A percentile compares a stretch with the other conserved stretches of the same genome.
Evolutionary conservation across 2,329 filamentous ascomycete genomes (phyloP).

Genomic region (Ilyonectria destructans): DNA sequence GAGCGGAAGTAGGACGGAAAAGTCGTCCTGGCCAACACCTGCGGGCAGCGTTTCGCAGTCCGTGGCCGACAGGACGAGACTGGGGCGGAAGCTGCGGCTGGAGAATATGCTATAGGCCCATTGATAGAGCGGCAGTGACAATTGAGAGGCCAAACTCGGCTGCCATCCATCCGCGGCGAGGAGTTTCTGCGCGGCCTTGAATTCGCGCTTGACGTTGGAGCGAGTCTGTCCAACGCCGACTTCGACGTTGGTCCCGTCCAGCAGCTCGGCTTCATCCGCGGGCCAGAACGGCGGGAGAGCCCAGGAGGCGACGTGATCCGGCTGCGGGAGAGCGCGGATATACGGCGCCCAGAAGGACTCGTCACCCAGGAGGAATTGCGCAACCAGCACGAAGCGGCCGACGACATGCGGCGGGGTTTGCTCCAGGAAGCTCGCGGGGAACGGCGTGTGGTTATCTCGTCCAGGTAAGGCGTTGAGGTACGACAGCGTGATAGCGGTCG

Average conservation of each 20-base stretch:
- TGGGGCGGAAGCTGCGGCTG: slow-evolving; percentile 76
- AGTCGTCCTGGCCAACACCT: slow-evolving; percentile 66
- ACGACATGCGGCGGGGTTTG: slow-evolving; percentile 71
- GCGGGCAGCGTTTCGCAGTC: slow-evolving; percentile 50
- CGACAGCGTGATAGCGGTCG: slow-evolving; percentile 70
- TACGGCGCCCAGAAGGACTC: slow-evolving; percentile 80
- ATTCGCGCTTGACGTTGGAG: slow-evolving; percentile 63
- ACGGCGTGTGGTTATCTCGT: slow-evolving; percentile 45
- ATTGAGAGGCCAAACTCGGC: slow-evolving; percentile 52
- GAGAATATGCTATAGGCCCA: slow-evolving; percentile 79
- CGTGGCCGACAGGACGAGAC: slow-evolving; percentile 65
- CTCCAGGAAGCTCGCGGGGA: slow-evolving; percentile 68
- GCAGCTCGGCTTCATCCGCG: slow-evolving; percentile 70
- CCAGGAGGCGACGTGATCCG: slow-evolving; percentile 66
- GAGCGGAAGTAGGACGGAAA: slow-evolving; percentile 79
- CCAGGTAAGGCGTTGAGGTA: slow-evolving; percentile 69
- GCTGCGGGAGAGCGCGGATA: slow-evolving; percentile 76
- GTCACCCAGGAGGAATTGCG: slow-evolving; percentile 73
- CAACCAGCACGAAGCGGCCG: slow-evolving; percentile 78
- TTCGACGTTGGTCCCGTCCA: slow-evolving; percentile 70
- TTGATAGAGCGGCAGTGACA: slow-evolving; percentile 69
- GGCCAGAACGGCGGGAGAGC: slow-evolving; percentile 77
- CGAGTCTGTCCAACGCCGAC: slow-evolving; percentile 67
- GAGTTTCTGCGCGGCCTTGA: slow-evolving; percentile 59
- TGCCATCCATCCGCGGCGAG: slow-evolving; percentile 50